Base-by-base conservation (phyloP, 2,329 filamentous ascomycete species). In the Fusarium sp. region DNA sequence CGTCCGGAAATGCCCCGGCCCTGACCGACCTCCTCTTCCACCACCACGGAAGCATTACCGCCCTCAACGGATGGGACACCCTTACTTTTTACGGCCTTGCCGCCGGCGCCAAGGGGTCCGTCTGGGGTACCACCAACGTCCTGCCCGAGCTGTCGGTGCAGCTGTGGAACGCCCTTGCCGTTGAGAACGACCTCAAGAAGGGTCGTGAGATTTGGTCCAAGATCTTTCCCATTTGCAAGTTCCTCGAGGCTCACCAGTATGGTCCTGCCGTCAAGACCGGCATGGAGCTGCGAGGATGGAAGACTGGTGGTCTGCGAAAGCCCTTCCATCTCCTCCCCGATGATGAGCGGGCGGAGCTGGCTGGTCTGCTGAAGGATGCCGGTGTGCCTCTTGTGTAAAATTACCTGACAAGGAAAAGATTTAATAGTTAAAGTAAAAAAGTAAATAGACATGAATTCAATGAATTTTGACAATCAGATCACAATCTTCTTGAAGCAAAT, bases 61-160 rank as follows among this genome's bases (percentile, higher is more conserved):
- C 84, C 0, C 87, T 88, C 76, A 88, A 88, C 66, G 87, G 87
- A 1, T 88, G 87, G 87, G 87, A 88, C 67, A 88, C 86, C 0
- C 78, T 88, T 18, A 88, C 87, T 0, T 88, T 88, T 75, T 88
- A 88, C 70, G 86, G 87, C 11, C 78, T 88, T 11, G 85, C 84
- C 0, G 86, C 86, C 1, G 87, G 87, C 0, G 85, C 85, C 10
- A 85, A 85, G 54, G 87, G 87, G 4, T 85, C 84, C 4, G 84
- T 88, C 1, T 88, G 87, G 87, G 87, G 87, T 1, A 85, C 87
- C 0, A 84, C 86, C 3, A 88, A 88, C 67, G 80, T 88, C 18
- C 85, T 88, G 11, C 87, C 87, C 0, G 86, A 88, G 70, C 76
- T 88, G 20, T 85, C 85, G 0, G 80, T 86, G 18, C 77, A 86